Conservation (phyloP, 805 yeast species). For the Candida vartiovaarae region DNA sequence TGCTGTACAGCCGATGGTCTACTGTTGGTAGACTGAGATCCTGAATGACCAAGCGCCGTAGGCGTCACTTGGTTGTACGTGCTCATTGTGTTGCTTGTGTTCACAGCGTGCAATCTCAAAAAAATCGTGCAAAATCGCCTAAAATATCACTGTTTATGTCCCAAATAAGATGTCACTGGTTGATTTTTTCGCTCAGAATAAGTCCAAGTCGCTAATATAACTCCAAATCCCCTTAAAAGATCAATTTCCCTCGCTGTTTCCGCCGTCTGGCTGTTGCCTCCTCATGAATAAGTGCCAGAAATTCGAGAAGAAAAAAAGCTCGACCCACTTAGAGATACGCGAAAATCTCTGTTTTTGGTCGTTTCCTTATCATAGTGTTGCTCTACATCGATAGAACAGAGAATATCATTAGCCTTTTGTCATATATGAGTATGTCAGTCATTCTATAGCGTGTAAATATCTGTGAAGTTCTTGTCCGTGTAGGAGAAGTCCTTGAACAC, state of each 20-base stretch:
- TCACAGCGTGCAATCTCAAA: too few relatives aligned
- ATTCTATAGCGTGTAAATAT: conserved; percentile 2
- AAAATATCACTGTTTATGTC: neutral
- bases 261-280: too few relatives aligned
- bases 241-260: too few relatives aligned
- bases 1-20: conserved; percentile 1
- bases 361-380: neutral
- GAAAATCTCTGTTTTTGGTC: neutral
- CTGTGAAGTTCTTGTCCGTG: conserved; percentile 23
- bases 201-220: too few relatives aligned
- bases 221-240: too few relatives aligned
- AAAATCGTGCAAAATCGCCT: neutral
- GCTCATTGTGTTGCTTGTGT: conserved; percentile 2
- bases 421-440: neutral
- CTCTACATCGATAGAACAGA: too few relatives aligned
- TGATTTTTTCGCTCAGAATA: too few relatives aligned
- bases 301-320: too few relatives aligned
- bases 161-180: too few relatives aligned
- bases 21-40: too few relatives aligned
- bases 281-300: too few relatives aligned
- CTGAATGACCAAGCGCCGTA: conserved; percentile 3
- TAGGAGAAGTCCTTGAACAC: conserved; percentile 40
- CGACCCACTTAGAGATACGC: neutral
- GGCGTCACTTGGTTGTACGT: conserved; percentile 14
- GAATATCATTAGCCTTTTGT: neutral